These are phyloP conservation scores for Discostella stelligeroides DNA, from an alignment of 108 stramenopile genomes.

Conservation along the genomic window DNA sequence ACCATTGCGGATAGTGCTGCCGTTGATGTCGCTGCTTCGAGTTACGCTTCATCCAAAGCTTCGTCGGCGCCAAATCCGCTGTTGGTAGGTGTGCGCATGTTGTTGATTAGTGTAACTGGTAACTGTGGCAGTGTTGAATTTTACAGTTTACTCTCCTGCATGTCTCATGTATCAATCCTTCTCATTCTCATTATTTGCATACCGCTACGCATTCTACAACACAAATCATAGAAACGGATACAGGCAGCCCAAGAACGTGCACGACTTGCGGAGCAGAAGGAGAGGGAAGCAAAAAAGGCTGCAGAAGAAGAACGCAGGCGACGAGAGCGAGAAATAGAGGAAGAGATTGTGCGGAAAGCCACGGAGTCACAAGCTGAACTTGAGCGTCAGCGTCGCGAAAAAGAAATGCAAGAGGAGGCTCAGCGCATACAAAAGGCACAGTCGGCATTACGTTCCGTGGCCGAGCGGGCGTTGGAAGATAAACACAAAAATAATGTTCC, in stretches of 20 bases:
- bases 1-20: conserved; percentile 8
- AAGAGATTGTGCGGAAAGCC: conserved; percentile 13
- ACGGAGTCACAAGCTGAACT: conserved; percentile 8
- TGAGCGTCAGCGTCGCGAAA: not conserved
- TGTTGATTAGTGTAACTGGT: conserved; percentile 5
- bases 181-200: not conserved
- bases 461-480: conserved; percentile 18
- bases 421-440: conserved; percentile 20
- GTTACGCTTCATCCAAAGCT: not conserved
- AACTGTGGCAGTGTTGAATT: no score
- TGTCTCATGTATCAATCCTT: not conserved
- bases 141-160: no score
- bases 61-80: conserved; percentile 46
- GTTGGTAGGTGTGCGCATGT: conserved; percentile 55
- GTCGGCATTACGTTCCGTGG: conserved; percentile 13
- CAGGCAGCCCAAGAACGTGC: conserved; percentile 86
- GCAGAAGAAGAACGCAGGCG: conserved; percentile 23
- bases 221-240: conserved; percentile 66
- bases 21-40: conserved; percentile 20
- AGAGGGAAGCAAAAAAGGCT: conserved; percentile 22
- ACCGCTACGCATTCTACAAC: no score
- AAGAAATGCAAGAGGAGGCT: conserved; percentile 8
- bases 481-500: conserved; percentile 25
- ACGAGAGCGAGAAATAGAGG: conserved; percentile 4
- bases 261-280: conserved; percentile 46